Conservation (phyloP, 768 basidiomycete species). For the Grammothele lineata region DNA sequence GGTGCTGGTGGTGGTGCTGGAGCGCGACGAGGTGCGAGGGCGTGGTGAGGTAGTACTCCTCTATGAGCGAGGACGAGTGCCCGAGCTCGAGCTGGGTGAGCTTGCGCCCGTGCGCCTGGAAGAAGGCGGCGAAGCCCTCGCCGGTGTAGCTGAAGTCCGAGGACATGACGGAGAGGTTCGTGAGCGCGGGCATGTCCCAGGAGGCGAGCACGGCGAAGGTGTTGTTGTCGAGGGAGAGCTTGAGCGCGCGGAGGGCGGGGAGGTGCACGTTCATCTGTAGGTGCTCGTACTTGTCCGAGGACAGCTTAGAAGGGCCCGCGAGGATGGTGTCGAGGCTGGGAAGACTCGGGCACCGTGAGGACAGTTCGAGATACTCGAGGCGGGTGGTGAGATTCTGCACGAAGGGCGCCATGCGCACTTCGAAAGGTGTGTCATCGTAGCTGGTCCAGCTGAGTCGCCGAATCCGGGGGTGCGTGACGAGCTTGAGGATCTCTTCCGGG, state of each 20-base stretch:
- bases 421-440: slow-evolving; percentile 60
- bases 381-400: slow-evolving; percentile 46
- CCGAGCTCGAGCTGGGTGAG: slow-evolving; percentile 68
- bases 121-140: slow-evolving; percentile 60
- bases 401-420: slow-evolving; percentile 50
- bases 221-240: slow-evolving; percentile 65
- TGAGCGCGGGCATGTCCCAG: slow-evolving; percentile 63
- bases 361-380: slow-evolving; percentile 68
- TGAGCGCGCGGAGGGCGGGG: slow-evolving; percentile 65
- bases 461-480: slow-evolving; percentile 54
- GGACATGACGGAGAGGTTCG: slow-evolving; percentile 62
- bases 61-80: slow-evolving; percentile 62
- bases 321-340: slow-evolving; percentile 37
- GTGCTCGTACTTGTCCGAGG: slow-evolving; percentile 1
- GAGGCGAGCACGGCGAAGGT: slow-evolving; percentile 62
- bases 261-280: slow-evolving; percentile 37
- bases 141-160: slow-evolving; percentile 71
- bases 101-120: slow-evolving; percentile 58
- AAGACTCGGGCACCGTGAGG: slow-evolving; percentile 48
- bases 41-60: slow-evolving; percentile 61
- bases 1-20: slow-evolving; percentile 15
- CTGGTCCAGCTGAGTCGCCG: slow-evolving; percentile 67
- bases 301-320: slow-evolving; percentile 9
- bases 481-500: slow-evolving; percentile 54
- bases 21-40: slow-evolving; percentile 24